Percentiles rank a stretch among this genome's conserved stretches.
Evolutionary conservation across 192 early-diverging fungal species (phyloP).

Genomic region (Backusella morwellensis): DNA sequence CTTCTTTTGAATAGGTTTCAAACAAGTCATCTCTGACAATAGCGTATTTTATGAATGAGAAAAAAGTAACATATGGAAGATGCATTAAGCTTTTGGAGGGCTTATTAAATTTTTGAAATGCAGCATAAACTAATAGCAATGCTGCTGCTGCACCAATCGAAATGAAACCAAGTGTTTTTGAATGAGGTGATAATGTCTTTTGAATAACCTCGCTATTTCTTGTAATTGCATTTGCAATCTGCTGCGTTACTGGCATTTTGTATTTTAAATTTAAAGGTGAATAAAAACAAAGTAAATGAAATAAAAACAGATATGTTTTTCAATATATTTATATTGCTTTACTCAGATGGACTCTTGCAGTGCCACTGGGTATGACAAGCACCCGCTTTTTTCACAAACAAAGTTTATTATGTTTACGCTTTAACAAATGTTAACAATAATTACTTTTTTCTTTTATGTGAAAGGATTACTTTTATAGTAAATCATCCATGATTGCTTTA

Average conservation of each 20-base stretch:
- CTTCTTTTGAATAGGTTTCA: background rate
- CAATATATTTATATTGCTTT: background rate
- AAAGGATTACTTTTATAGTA: no score
- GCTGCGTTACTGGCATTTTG: background rate
- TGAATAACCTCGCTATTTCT: background rate
- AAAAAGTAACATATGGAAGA: background rate
- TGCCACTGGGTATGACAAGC: no score
- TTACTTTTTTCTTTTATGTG: no score
- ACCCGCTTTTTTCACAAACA: no score
- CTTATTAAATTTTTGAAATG: background rate
- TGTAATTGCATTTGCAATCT: background rate
- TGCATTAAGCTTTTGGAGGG: background rate
- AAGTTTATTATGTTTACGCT: no score
- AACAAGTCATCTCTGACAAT: background rate
- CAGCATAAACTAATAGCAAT: background rate
- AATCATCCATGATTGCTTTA: no score
- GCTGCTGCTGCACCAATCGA: background rate
- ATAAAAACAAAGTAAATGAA: background rate
- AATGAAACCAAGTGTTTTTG: background rate
- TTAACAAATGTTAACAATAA: no score
- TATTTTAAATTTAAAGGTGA: background rate
- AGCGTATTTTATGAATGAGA: background rate
- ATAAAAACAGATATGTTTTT: background rate
- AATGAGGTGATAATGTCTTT: background rate
- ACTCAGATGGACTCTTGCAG: no score